Percentiles rank a stretch among this genome's conserved stretches.
phyloP scores from a whole-genome alignment of 768 basidiomycete genomes.

The Amylocystis lapponica region DNA sequence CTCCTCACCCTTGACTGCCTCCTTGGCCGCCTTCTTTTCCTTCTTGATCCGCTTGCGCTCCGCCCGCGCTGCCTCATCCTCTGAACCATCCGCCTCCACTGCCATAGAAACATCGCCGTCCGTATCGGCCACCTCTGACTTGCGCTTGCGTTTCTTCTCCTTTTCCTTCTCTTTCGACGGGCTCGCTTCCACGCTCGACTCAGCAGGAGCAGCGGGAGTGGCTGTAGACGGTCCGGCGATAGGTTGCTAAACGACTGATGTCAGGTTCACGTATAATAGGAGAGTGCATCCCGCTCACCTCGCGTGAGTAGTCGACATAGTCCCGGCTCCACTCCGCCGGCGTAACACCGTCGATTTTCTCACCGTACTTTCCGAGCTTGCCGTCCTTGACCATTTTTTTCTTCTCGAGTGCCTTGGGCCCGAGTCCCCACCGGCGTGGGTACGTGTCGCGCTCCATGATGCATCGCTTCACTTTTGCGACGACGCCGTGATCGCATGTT shows the following conservation, averaged over 20 bases:
- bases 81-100: constrained; percentile 44
- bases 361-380: constrained; percentile 91
- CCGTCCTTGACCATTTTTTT: constrained; percentile 99
- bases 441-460: constrained; percentile 99
- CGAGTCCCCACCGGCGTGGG: constrained; percentile 96
- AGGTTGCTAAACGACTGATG: constrained; percentile 26
- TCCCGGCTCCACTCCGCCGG: constrained; percentile 88
- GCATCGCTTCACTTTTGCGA: constrained; percentile 97
- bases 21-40: constrained; percentile 28
- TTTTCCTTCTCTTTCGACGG: constrained; percentile 45
- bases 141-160: constrained; percentile 85
- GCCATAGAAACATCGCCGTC: constrained; percentile 39
- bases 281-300: constrained; percentile 29
- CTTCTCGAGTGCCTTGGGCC: constrained; percentile 95
- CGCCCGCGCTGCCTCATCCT: constrained; percentile 33
- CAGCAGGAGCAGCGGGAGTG: constrained; percentile 17
- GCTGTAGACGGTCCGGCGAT: constrained; percentile 32
- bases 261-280: constrained; percentile 1
- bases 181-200: constrained; percentile 24
- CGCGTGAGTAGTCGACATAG: constrained; percentile 89
- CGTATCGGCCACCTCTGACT: constrained; percentile 50
- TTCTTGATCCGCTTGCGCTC: constrained; percentile 27
- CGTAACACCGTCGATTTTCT: constrained; percentile 81
- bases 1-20: constrained; percentile 53
- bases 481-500: constrained; percentile 97